Conservation (phyloP, 768 basidiomycete species). For the Clitopilus passeckerianus region DNA sequence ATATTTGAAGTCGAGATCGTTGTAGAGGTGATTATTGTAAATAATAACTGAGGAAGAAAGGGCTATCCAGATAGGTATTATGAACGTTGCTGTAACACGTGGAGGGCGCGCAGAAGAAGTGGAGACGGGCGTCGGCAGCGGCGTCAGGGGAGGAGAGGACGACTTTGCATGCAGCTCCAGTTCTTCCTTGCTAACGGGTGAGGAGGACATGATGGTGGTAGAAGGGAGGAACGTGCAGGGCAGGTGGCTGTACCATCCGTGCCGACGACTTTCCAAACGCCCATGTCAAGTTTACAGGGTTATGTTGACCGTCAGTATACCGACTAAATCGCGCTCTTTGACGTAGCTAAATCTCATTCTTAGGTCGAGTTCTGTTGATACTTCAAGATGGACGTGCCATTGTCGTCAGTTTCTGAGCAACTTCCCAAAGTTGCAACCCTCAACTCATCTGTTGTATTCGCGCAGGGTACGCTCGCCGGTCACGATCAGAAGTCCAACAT, state of each 20-base stretch:
- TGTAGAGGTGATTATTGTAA: conserved; percentile 92
- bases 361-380: conserved; percentile 88
- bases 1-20: conserved; percentile 76
- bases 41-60: conserved; percentile 89
- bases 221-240: background rate
- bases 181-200: conserved; percentile 8
- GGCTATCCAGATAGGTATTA: conserved; percentile 91
- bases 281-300: conserved; percentile 87
- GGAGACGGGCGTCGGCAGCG: conserved; percentile 58
- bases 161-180: conserved; percentile 6
- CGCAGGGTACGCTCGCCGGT: conserved; percentile 83
- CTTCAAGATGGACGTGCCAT: conserved; percentile 96
- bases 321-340: background rate
- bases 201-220: conserved; percentile 8
- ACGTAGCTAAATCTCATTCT: background rate
- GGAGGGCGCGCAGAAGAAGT: conserved; percentile 33
- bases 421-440: background rate
- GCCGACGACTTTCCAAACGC: conserved; percentile 7
- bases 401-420: conserved; percentile 52
- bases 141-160: conserved; percentile 5
- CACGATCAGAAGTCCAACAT: conserved; percentile 96
- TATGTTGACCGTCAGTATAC: conserved; percentile 76
- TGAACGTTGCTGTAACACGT: conserved; percentile 60
- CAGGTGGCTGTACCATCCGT: background rate
- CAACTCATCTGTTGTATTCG: background rate